Evolutionary conservation across 2,329 filamentous ascomycete species (phyloP), one percentile per base, ranked within the genome.

Genomic region (Exophiala sp.): DNA sequence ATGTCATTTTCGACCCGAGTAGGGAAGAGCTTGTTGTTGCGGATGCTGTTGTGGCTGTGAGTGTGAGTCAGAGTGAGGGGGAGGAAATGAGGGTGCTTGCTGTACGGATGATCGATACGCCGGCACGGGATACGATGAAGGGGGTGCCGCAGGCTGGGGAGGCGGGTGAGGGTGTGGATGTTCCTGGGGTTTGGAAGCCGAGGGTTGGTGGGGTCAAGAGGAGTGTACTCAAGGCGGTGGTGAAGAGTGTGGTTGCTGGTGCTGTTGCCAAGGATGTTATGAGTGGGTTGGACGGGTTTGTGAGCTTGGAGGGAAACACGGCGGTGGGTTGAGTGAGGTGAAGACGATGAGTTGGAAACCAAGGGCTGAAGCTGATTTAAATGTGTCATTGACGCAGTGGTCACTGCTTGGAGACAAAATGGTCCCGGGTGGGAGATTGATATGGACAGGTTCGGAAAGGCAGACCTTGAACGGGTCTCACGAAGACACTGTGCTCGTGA

Each of bases 21-120:
- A 85, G 86, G 62, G 91, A 96, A 69, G 94, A 99, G 71, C 84
- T 99, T 12, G 89, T 91, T 2, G 92, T 97, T 3, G 94, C 94
- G 1, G 92, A 97, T 66, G 84, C 86, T 10, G 89, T 94, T 2
- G 77, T 97, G 42, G 94, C 92, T 1, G 82, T 97, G 4, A 95
- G 91, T 0, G 80, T 95, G 33, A 32, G 21, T 14, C 39, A 41
- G 10, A 41, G 4, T 10, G 18, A 16, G 5, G 10, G 73, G 74
- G 68, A 74, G 78, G 3, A 65, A 47, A 63, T 62, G 76, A 2
- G 69, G 52, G 70, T 91, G 9, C 72, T 91, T 12, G 83, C 86
- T 7, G 81, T 90, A 52, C 78, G 88, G 55, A 89, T 85, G 1
- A 81, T 91, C 53, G 87, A 91, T 64, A 86, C 87, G 5, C 87